phyloP scores from a whole-genome alignment of 73 alveolate genomes.

The Blepharisma stoltei region DNA sequence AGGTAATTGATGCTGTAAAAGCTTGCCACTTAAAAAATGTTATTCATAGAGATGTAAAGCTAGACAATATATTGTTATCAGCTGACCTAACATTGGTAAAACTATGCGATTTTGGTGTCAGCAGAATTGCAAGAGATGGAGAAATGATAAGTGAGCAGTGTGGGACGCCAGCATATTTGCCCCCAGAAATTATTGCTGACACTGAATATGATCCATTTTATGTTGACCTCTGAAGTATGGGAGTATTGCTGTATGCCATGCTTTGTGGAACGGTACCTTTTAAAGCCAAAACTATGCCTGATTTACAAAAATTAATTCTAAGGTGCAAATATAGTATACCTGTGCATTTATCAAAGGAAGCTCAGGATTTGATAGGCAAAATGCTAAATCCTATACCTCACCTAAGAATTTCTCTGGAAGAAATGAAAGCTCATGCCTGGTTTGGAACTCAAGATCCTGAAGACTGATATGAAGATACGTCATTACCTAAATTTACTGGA shows the following conservation, averaged over 20 bases:
- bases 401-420: slow-evolving; percentile 59
- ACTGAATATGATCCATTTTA: slow-evolving; percentile 72
- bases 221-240: slow-evolving; percentile 79
- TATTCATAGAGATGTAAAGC: slow-evolving; percentile 78
- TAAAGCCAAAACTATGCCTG: slow-evolving; percentile 69
- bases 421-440: slow-evolving; percentile 77
- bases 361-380: slow-evolving; percentile 50
- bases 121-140: neutral
- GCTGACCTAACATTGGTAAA: slow-evolving; percentile 61
- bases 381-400: slow-evolving; percentile 64
- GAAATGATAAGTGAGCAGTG: slow-evolving; percentile 36
- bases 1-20: slow-evolving; percentile 63
- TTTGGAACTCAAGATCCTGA: no score
- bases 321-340: slow-evolving; percentile 62
- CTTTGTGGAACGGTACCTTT: slow-evolving; percentile 72
- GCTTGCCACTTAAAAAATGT: slow-evolving; percentile 71
- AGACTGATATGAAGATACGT: no score
- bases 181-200: slow-evolving; percentile 76
- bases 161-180: slow-evolving; percentile 84
- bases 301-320: slow-evolving; percentile 54
- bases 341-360: slow-evolving; percentile 63
- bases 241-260: slow-evolving; percentile 75
- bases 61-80: slow-evolving; percentile 73
- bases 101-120: slow-evolving; percentile 92
- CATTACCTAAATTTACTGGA: no score